Evolutionary conservation across 2,329 filamentous ascomycete genomes (phyloP).

Genomic region (Venturia oleaginea): DNA sequence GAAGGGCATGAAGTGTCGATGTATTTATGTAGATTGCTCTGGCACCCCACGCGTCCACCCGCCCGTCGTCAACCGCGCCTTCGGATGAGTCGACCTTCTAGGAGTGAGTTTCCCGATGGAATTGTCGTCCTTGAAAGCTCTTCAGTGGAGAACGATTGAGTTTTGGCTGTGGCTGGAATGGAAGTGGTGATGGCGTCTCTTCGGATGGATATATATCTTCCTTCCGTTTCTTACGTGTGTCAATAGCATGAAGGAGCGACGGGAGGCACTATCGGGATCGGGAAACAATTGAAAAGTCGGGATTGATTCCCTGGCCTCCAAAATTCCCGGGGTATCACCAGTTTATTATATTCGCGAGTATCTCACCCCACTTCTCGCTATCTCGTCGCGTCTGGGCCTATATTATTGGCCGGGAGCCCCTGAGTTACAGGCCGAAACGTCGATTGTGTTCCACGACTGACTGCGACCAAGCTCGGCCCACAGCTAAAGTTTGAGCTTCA

Average conservation of each 20-base stretch:
- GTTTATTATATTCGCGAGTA: not conserved
- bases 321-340: not conserved
- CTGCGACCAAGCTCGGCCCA: too few species aligned
- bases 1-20: not conserved
- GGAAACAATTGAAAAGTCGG: too few species aligned
- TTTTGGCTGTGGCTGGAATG: too few species aligned
- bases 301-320: not conserved
- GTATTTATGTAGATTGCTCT: not conserved
- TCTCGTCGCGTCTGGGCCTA: not conserved
- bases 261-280: too few species aligned
- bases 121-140: not conserved
- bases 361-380: not conserved
- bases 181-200: too few species aligned
- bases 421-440: too few species aligned
- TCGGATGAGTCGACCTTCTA: not conserved
- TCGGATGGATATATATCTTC: not conserved
- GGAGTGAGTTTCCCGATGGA: not conserved
- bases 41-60: not conserved
- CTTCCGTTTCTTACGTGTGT: not conserved
- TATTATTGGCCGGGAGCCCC: not conserved
- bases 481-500: not conserved
- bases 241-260: not conserved
- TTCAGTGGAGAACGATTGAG: too few species aligned
- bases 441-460: too few species aligned
- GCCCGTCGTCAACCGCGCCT: not conserved